These are phyloP conservation scores for Drechmeria coniospora DNA, from an alignment of 2,329 filamentous ascomycete species.

Conservation along the genomic window DNA sequence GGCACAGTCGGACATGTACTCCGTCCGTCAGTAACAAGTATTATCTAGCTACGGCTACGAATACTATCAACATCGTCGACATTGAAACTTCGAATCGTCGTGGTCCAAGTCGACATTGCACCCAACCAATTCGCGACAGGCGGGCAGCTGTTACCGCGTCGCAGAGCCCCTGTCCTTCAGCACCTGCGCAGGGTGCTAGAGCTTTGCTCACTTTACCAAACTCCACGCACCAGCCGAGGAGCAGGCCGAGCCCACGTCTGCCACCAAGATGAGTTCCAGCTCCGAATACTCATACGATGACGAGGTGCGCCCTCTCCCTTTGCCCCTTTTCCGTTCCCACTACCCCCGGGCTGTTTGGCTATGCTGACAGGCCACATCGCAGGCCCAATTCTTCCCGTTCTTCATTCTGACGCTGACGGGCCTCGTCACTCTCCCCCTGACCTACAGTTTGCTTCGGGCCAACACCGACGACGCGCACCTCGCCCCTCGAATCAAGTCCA, in stretches of 20 bases:
- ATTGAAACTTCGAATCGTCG: no score
- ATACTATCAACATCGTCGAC: no score
- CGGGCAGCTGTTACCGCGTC: no score
- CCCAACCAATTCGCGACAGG: no score
- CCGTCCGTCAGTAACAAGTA: no score
- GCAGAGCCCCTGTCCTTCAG: no score
- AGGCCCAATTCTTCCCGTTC: conserved; percentile 98
- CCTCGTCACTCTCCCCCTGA: conserved; percentile 78
- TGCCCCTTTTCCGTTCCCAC: neutral
- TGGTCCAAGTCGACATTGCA: no score
- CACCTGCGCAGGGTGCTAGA: no score
- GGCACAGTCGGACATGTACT: no score
- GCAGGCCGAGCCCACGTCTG: conserved; percentile 20
- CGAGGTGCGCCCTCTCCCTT: conserved; percentile 36
- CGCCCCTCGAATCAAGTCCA: conserved; percentile 66
- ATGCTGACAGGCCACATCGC: conserved; percentile 1
- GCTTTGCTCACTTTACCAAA: no score
- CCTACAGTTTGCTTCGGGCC: conserved; percentile 72
- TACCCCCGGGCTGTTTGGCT: neutral
- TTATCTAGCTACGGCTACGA: no score
- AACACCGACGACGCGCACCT: conserved; percentile 63
- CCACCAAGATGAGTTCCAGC: conserved; percentile 47
- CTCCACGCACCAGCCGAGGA: conserved; percentile 4
- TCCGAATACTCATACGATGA: conserved; percentile 98
- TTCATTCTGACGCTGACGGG: conserved; percentile 86